Conservation (phyloP, 306 rosid species). For the Crotalaria pallida region DNA sequence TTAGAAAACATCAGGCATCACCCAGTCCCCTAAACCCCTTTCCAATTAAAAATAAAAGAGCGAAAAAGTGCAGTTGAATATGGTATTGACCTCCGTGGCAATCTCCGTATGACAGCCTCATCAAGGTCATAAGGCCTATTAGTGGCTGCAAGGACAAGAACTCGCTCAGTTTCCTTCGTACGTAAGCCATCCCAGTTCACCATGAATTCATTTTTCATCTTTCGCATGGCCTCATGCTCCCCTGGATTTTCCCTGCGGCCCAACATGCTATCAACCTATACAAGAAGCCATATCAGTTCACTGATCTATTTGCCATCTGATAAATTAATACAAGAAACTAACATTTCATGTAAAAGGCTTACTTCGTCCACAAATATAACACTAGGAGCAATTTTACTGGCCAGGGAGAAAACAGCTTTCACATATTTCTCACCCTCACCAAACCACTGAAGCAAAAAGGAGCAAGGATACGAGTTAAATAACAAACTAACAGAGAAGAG, state of each 20-base stretch:
- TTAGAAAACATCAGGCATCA: neutral
- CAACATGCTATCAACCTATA: slow-evolving; percentile 99
- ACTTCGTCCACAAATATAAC: slow-evolving; percentile 96
- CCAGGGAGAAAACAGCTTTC: slow-evolving; percentile 98
- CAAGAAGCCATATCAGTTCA: slow-evolving; percentile 17
- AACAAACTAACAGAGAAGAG: slow-evolving; percentile 3
- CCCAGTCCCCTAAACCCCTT: neutral
- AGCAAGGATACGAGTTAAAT: slow-evolving; percentile 12
- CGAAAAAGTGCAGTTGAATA: slow-evolving; percentile 4
- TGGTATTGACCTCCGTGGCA: slow-evolving; percentile 77
- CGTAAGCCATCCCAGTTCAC: slow-evolving; percentile 99
- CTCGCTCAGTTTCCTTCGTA: slow-evolving; percentile 93
- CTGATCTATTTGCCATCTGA: neutral
- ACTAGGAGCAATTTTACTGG: slow-evolving; percentile 97
- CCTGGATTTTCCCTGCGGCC: slow-evolving; percentile 99
- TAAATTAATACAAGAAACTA: neutral
- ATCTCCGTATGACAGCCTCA: slow-evolving; percentile 98
- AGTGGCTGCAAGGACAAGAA: slow-evolving; percentile 97
- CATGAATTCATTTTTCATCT: slow-evolving; percentile 99
- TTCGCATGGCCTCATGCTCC: slow-evolving; percentile 99
- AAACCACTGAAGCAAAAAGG: slow-evolving; percentile 76
- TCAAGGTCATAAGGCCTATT: slow-evolving; percentile 98
- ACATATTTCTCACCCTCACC: slow-evolving; percentile 99
- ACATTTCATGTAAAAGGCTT: slow-evolving; percentile 13
- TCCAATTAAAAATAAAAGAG: neutral